phyloP scores from a whole-genome alignment of 129 eudicot genomes.

The Ambrosia trifida region DNA sequence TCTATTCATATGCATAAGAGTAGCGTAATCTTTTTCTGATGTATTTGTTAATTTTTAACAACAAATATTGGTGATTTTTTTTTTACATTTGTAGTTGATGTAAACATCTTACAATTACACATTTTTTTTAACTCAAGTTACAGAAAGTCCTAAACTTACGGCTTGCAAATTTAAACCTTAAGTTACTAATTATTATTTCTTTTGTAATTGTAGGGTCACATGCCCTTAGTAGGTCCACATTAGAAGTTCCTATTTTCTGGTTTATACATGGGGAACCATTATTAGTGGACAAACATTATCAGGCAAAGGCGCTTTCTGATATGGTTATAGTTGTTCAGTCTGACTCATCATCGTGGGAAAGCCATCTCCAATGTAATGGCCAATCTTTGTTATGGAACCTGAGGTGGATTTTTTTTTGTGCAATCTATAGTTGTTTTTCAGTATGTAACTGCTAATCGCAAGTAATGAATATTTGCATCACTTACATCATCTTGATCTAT shows the following conservation, averaged over 20 bases:
- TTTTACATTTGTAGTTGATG: not conserved
- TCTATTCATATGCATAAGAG: not conserved
- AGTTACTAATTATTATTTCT: constrained; percentile 17
- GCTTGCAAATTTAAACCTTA: constrained; percentile 7
- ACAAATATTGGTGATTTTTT: too few species aligned
- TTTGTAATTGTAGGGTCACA: constrained; percentile 65
- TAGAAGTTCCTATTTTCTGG: constrained; percentile 95
- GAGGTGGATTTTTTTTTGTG: constrained; percentile 45
- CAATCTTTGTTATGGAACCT: constrained; percentile 77
- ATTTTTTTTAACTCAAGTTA: not conserved
- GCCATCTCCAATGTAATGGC: constrained; percentile 94
- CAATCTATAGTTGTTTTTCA: constrained; percentile 1
- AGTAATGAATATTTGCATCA: constrained; percentile 17
- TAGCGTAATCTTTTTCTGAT: not conserved
- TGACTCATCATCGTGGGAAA: constrained; percentile 86
- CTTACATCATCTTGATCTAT: not conserved
- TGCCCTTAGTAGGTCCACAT: constrained; percentile 79
- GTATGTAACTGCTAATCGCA: not conserved
- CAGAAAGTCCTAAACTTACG: not conserved
- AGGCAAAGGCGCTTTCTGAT: constrained; percentile 92
- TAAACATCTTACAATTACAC: not conserved
- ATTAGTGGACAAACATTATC: constrained; percentile 91
- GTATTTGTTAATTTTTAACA: not conserved
- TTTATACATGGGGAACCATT: constrained; percentile 84
- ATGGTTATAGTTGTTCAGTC: constrained; percentile 96